Evolutionary conservation across 306 rosid genomes (phyloP).

Genomic region (Castanea sativa): DNA sequence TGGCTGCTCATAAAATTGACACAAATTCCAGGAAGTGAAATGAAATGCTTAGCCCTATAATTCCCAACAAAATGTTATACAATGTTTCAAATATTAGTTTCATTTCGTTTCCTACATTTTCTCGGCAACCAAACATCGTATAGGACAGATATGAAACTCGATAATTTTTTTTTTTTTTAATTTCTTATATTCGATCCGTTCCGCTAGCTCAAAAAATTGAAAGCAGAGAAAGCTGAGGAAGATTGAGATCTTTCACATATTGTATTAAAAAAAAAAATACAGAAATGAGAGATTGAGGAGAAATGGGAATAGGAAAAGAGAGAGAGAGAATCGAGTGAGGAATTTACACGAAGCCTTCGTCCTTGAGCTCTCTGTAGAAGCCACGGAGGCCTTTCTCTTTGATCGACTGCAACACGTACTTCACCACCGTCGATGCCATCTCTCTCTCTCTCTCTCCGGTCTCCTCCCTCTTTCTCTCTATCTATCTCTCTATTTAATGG

Average conservation of each 20-base stretch:
- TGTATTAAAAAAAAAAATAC: background rate
- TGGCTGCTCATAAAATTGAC: background rate
- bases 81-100: background rate
- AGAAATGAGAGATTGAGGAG: background rate
- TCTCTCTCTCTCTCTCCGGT: background rate
- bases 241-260: conserved; percentile 18
- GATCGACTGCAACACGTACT: conserved; percentile 52
- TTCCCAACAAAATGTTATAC: background rate
- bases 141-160: background rate
- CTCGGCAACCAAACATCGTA: background rate
- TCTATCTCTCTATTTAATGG: background rate
- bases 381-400: conserved; percentile 70
- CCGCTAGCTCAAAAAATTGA: background rate
- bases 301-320: background rate
- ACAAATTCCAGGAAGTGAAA: background rate
- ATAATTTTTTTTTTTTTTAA: background rate
- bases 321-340: background rate
- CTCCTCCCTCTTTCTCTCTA: background rate
- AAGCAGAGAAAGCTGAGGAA: background rate
- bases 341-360: conserved; percentile 75
- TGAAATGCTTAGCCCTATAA: background rate
- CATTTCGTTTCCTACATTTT: background rate
- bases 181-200: background rate
- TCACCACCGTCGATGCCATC: conserved; percentile 83
- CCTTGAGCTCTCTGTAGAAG: conserved; percentile 63